Evolutionary conservation across 164 flowering plant species (phyloP), one percentile per base, ranked within the genome.

Genomic region (Nymphaea thermarum): DNA sequence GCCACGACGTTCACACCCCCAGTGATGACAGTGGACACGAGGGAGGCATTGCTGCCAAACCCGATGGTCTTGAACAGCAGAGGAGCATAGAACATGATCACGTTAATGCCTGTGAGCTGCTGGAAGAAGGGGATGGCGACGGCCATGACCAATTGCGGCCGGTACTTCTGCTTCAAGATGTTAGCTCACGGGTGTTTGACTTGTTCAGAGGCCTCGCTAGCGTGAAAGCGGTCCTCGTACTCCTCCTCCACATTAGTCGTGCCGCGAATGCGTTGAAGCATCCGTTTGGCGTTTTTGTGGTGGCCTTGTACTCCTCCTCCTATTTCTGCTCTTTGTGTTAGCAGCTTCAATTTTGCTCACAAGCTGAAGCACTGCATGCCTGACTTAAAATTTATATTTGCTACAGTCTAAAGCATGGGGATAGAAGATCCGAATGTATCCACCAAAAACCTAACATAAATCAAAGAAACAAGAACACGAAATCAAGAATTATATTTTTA

Each of bases 41-140:
- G 71, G 1, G 80, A 69, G 11, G 75, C 80, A 41, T 74, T 65
- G 60, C 55, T 62, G 0, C 75, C 75, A 53, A 74, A 77, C 7
- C 80, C 80, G 1, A 74, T 55, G 2, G 77, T 74, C 67, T 64
- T 77, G 60, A 77, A 77, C 42, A 77, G 68, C 5, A 77, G 72
- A 4, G 77, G 80, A 10, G 80, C 77, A 15, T 77, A 77, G 66
- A 77, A 77, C 77, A 74, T 77, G 73, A 77, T 77, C 44, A 77
- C 80, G 10, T 77, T 77, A 74, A 41, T n/a, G n/a, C n/a, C n/a
- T n/a, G n/a, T n/a, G n/a, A n/a, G n/a, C n/a, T n/a, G n/a, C n/a
- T n/a, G n/a, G 65, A 77, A 77, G 64, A 71, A 71, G 4, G 80
- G 80, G 12, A 77, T 77, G 8, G 55, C 45, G 59, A 77, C 25